phyloP scores from a whole-genome alignment of 164 flowering plant species.

The Magnolia kwangsiensis region DNA sequence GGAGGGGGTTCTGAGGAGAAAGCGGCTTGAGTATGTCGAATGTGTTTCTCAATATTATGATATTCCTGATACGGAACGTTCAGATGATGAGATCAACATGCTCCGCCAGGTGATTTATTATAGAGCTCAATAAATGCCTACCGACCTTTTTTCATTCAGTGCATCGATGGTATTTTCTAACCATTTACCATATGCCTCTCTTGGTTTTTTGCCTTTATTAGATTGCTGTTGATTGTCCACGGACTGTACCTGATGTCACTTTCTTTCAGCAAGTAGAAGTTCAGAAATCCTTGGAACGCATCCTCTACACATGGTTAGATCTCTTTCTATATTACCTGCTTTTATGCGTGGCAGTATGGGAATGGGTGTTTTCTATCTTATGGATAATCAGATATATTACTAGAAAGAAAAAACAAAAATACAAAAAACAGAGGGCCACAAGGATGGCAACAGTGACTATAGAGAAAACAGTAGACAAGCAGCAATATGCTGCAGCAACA shows the following conservation, averaged over 20 bases:
- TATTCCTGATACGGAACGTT: conserved; percentile 83
- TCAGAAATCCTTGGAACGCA: conserved; percentile 94
- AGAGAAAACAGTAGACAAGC: background rate
- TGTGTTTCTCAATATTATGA: conserved; percentile 89
- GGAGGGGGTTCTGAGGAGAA: conserved; percentile 87
- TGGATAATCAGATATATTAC: too few species aligned
- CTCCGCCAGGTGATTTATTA: conserved; percentile 72
- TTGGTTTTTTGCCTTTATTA: conserved; percentile 24
- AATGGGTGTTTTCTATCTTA: too few species aligned
- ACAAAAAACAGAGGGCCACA: background rate
- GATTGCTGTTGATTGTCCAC: conserved; percentile 98
- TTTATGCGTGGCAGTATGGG: background rate
- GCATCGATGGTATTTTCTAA: conserved; percentile 8
- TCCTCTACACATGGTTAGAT: conserved; percentile 86
- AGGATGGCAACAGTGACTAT: background rate
- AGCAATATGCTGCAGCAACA: background rate
- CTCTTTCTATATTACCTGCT: background rate
- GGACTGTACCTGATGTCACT: conserved; percentile 95
- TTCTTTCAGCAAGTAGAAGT: conserved; percentile 91
- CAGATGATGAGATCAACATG: conserved; percentile 98
- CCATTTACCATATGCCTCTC: background rate
- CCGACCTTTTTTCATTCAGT: background rate
- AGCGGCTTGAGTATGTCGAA: conserved; percentile 87
- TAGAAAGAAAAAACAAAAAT: background rate
- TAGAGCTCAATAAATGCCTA: background rate